These are phyloP conservation scores for thale cress (Arabidopsis thaliana) DNA, from an alignment of 345 rosid species.

Conservation along the genomic window DNA sequence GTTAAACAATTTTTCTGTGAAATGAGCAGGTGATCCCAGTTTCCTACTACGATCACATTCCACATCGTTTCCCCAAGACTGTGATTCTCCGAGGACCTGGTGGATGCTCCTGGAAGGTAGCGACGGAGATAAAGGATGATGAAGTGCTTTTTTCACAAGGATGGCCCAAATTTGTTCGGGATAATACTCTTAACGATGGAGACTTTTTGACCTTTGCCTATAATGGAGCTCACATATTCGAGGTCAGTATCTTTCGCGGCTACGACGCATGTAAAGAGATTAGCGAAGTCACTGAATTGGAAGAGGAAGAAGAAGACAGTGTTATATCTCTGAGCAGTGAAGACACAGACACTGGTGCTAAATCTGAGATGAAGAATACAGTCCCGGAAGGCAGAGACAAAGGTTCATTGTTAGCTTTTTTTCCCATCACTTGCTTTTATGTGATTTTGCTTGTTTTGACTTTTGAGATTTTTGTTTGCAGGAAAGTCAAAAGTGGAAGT, in stretches of 20 bases:
- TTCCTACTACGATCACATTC: conserved; percentile 26
- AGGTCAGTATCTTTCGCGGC: conserved; percentile 32
- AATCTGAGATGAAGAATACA: neutral
- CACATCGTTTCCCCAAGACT: conserved; percentile 13
- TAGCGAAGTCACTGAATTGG: neutral
- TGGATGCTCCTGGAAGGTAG: conserved; percentile 32
- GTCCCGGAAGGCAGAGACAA: conserved; percentile 12
- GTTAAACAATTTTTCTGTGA: neutral
- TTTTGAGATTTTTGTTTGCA: neutral
- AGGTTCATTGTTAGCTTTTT: conserved; percentile 17
- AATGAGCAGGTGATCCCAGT: conserved; percentile 22
- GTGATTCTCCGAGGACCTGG: conserved; percentile 31
- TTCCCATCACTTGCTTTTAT: neutral
- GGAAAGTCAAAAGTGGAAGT: conserved; percentile 26
- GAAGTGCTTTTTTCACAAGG: conserved; percentile 25
- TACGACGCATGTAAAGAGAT: conserved; percentile 23
- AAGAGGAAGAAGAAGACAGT: neutral
- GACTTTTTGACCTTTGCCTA: conserved; percentile 38
- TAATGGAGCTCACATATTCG: conserved; percentile 31
- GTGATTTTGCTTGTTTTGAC: conserved; percentile 6
- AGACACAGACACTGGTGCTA: conserved; percentile 4
- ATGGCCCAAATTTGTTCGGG: conserved; percentile 30
- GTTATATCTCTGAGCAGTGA: conserved; percentile 1
- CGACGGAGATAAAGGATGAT: neutral
- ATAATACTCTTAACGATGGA: conserved; percentile 28